These are phyloP conservation scores for Tardiomyces digboiensis DNA, from an alignment of 1,139 yeast species.

Conservation along the genomic window DNA sequence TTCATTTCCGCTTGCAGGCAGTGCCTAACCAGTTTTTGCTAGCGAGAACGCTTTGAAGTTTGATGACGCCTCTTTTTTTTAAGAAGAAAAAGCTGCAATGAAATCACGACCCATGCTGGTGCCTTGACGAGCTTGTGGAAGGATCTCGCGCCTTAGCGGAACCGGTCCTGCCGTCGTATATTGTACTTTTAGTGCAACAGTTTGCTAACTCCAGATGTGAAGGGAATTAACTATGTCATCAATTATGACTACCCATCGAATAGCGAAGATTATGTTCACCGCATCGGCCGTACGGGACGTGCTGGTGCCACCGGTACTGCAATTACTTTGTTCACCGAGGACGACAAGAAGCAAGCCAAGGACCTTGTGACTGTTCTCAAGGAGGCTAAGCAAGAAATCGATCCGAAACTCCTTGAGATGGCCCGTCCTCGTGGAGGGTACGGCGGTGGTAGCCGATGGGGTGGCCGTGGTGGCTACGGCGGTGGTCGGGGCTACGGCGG, in stretches of 20 bases:
- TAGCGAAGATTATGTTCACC: conserved; percentile 94
- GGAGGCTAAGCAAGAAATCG: conserved; percentile 88
- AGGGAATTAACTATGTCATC: conserved; percentile 88
- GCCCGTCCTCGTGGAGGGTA: conserved; percentile 39
- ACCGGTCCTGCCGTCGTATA: neutral
- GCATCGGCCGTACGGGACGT: conserved; percentile 98
- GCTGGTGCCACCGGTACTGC: conserved; percentile 97
- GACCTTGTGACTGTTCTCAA: conserved; percentile 83
- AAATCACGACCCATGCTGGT: neutral
- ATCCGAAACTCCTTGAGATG: conserved; percentile 42
- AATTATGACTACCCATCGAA: conserved; percentile 98
- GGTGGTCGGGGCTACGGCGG: conserved; percentile 32
- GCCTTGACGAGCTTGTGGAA: too few species aligned
- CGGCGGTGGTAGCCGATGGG: conserved; percentile 43
- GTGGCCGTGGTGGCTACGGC: conserved; percentile 56
- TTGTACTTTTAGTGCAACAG: neutral
- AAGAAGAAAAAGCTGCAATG: too few species aligned
- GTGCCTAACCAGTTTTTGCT: too few species aligned
- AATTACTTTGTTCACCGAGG: conserved; percentile 86
- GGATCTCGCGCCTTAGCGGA: neutral
- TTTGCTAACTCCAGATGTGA: conserved; percentile 62
- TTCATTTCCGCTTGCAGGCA: too few species aligned
- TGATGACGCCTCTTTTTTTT: too few species aligned
- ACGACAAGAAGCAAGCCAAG: conserved; percentile 80
- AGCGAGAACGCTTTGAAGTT: too few species aligned